Conservation (phyloP, 116 monocot genomes). For the Dioscorea cayenensis region DNA sequence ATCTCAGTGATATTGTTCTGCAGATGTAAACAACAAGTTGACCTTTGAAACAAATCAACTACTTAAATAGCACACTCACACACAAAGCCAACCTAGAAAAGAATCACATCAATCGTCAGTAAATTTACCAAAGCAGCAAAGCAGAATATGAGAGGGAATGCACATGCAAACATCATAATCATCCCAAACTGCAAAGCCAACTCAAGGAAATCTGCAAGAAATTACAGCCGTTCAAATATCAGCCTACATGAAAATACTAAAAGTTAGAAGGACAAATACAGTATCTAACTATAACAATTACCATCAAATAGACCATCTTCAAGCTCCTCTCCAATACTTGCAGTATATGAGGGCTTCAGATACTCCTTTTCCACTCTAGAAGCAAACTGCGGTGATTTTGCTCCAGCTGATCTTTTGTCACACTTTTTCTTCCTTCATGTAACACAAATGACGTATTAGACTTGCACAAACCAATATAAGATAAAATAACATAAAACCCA, state of each 20-base stretch:
- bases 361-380: conserved; percentile 92
- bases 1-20: conserved; percentile 94
- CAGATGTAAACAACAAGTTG: conserved; percentile 6
- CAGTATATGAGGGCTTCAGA: conserved; percentile 78
- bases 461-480: neutral
- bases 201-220: conserved; percentile 73
- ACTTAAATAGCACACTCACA: neutral
- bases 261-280: neutral
- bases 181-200: conserved; percentile 93
- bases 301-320: conserved; percentile 97
- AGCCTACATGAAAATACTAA: neutral
- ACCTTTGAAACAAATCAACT: neutral
- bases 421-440: conserved; percentile 63
- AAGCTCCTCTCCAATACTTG: conserved; percentile 72
- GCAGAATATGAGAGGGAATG: conserved; percentile 68
- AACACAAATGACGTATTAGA: neutral
- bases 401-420: conserved; percentile 45
- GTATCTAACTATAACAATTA: conserved; percentile 16
- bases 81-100: conserved; percentile 1
- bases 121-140: conserved; percentile 65
- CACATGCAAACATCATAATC: conserved; percentile 96
- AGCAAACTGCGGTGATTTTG: conserved; percentile 35
- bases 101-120: neutral
- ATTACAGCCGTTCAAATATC: neutral
- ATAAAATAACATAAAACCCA: conserved; percentile 29